Evolutionary conservation across 2,329 filamentous ascomycete species (phyloP).

Genomic region (Calonectria honghensis): DNA sequence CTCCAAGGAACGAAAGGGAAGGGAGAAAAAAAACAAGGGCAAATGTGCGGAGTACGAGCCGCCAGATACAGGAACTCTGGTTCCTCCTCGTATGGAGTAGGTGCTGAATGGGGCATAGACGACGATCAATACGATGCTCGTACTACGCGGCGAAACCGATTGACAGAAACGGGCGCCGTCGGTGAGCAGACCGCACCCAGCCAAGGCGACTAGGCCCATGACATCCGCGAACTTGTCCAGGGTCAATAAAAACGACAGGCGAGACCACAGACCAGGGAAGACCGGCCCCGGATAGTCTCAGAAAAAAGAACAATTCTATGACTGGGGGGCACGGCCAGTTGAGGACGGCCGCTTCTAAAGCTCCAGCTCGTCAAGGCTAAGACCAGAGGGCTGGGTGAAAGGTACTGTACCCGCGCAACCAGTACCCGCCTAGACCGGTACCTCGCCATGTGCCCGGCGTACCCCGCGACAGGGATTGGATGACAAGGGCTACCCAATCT

Average conservation of each 20-base stretch:
- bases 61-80: constrained; percentile 26
- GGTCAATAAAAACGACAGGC: constrained; percentile 17
- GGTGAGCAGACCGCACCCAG: constrained; percentile 32
- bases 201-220: constrained; percentile 28
- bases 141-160: constrained; percentile 35
- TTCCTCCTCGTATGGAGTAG: constrained; percentile 22
- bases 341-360: constrained; percentile 28
- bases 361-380: constrained; percentile 19
- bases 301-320: constrained; percentile 57
- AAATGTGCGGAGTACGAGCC: constrained; percentile 30
- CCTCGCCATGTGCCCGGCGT: constrained; percentile 52
- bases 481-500: constrained; percentile 35
- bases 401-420: constrained; percentile 43
- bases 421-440: constrained; percentile 44
- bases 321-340: constrained; percentile 45
- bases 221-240: neutral
- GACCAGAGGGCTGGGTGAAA: constrained; percentile 29
- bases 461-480: constrained; percentile 44
- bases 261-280: constrained; percentile 42
- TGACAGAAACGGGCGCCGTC: constrained; percentile 41
- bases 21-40: constrained; percentile 1
- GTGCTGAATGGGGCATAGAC: constrained; percentile 27
- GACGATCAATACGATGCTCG: constrained; percentile 38
- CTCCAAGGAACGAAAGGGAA: constrained; percentile 20
- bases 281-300: constrained; percentile 44